Evolutionary conservation across 2,329 filamentous ascomycete species (phyloP).

Genomic region (Microdochium nivale): DNA sequence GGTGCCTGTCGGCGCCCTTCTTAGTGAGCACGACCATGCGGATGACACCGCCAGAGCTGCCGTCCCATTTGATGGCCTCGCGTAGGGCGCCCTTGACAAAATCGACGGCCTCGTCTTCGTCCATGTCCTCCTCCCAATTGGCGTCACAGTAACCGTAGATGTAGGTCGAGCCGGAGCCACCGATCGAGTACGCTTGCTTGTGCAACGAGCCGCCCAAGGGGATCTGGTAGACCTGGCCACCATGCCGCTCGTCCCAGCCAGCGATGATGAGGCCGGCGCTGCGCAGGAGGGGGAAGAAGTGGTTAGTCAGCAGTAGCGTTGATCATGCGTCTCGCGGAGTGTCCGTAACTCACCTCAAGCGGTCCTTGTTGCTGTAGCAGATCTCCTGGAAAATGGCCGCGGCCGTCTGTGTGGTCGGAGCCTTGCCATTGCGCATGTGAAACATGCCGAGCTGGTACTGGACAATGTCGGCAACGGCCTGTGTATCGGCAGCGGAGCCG

Average conservation of each 20-base stretch:
- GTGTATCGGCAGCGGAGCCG: constrained; percentile 93
- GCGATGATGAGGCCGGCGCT: constrained; percentile 97
- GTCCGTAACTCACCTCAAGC: constrained; percentile 59
- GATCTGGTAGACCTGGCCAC: constrained; percentile 96
- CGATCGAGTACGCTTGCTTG: constrained; percentile 94
- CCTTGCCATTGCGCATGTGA: constrained; percentile 79
- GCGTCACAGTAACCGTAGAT: constrained; percentile 99
- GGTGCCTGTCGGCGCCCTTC: constrained; percentile 81
- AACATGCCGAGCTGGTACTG: constrained; percentile 94
- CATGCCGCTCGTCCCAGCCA: constrained; percentile 92
- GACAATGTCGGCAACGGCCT: constrained; percentile 96
- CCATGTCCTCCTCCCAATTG: constrained; percentile 93
- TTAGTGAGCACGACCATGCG: constrained; percentile 93
- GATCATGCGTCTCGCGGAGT: not conserved
- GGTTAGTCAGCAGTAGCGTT: constrained; percentile 2
- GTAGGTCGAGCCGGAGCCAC: constrained; percentile 94
- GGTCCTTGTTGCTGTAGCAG: constrained; percentile 96
- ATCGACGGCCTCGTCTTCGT: constrained; percentile 76
- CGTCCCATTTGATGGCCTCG: constrained; percentile 99
- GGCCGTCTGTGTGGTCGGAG: constrained; percentile 89
- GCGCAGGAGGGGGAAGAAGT: not conserved
- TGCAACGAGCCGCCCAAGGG: constrained; percentile 93
- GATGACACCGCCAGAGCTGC: constrained; percentile 96
- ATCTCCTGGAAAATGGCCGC: constrained; percentile 96
- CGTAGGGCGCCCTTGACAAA: constrained; percentile 88